Base-by-base conservation (phyloP, 352 stramenopile genomes). In the Phytopythium litorale region DNA sequence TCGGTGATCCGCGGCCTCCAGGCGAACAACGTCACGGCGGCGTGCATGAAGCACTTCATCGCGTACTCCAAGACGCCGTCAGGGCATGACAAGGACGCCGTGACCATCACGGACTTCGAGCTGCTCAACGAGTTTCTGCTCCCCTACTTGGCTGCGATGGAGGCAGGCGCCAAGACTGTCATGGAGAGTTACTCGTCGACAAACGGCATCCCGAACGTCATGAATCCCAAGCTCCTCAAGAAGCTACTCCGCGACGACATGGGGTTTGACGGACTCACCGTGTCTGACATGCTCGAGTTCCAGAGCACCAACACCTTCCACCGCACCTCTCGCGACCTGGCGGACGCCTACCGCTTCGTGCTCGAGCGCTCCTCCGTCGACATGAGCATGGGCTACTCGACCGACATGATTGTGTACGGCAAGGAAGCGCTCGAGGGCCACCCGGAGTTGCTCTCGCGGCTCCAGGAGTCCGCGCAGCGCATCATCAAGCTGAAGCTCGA, bases 121-220 rank as follows among this genome's bases (percentile, higher is more conserved):
- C 46, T 92, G 46, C 75, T 91, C 42, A 92, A 92, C 59, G 88
- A 88, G 62, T 91, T 93, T 40, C 71, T 86, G 12, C 84, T 75
- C 9, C 71, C 88, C 0, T 97, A 92, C 58, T 67, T 87, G 28
- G 74, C 81, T 0, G 86, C 78, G 2, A 78, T 94, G 15, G 72
- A 88, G 4, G 74, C 89, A n/a, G 82, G 79, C 4, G 84, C 79
- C 9, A 73, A 91, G 59, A 91, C 91, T 0, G 81, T 90, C 1
- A 98, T 98, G 94, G 90, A 97, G 69, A 93, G 67, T 56, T 98
- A 98, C 72, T 86, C 85, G 38, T 88, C 95, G 60, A 57, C 95
- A 23, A 96, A 97, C 56, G 88, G 87, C 18, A 77, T 96, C 7
- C 92, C 93, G 0, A 82, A 97, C 15, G 76, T 94, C 0, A 71